A percentile compares a stretch with the other conserved stretches of the same genome.
These are phyloP conservation scores for Boletellus deceptivus DNA, from an alignment of 1,284 basidiomycete genomes.

Conservation along the genomic window DNA sequence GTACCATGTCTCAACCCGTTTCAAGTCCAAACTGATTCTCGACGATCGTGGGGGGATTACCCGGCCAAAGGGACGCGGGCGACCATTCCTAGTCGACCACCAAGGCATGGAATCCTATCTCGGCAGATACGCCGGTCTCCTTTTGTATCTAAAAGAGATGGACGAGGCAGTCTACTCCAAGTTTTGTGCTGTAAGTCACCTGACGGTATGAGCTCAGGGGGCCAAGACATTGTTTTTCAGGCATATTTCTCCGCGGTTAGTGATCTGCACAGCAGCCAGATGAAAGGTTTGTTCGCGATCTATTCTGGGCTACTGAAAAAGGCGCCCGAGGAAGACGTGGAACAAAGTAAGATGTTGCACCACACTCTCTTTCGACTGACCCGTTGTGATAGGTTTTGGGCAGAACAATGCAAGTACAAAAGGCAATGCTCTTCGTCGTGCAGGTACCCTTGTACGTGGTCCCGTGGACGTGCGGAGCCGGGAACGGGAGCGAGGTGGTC, in stretches of 20 bases:
- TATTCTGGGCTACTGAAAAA: slow-evolving; percentile 67
- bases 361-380: slow-evolving; percentile 1
- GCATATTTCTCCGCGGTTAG: slow-evolving; percentile 86
- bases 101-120: slow-evolving; percentile 77
- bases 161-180: slow-evolving; percentile 82
- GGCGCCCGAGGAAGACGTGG: slow-evolving; percentile 66
- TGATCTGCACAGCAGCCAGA: slow-evolving; percentile 76
- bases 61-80: slow-evolving; percentile 41
- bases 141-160: slow-evolving; percentile 96
- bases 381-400: slow-evolving; percentile 45
- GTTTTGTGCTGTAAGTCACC: slow-evolving; percentile 74
- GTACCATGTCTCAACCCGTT: slow-evolving; percentile 7
- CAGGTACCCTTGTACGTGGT: slow-evolving; percentile 72
- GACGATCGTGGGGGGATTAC: slow-evolving; percentile 57
- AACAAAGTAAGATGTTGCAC: slow-evolving; percentile 50
- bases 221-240: slow-evolving; percentile 40
- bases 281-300: slow-evolving; percentile 66
- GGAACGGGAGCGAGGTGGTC: slow-evolving; percentile 67
- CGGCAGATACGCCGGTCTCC: slow-evolving; percentile 84
- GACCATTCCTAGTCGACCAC: slow-evolving; percentile 60
- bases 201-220: not conserved
- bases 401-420: slow-evolving; percentile 25
- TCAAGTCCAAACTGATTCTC: slow-evolving; percentile 63
- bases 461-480: slow-evolving; percentile 59
- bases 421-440: slow-evolving; percentile 63